phyloP scores from a whole-genome alignment of 2,329 filamentous ascomycete genomes.

The Cadophora gregata region DNA sequence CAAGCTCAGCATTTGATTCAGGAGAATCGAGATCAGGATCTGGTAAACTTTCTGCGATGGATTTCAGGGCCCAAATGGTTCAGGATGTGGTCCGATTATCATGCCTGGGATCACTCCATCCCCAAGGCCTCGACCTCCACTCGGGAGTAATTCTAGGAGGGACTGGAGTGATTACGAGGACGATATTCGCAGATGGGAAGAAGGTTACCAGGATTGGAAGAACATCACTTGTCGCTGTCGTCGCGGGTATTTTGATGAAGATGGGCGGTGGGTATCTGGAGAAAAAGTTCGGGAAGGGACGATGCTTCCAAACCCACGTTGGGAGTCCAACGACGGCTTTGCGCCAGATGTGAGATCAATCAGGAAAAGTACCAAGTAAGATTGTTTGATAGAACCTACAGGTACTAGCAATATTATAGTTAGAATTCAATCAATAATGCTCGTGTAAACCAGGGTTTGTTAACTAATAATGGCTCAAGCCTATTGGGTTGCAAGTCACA shows the following conservation, averaged over 20 bases:
- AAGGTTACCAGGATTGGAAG: neutral
- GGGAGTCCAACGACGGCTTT: neutral
- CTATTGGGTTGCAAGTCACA: no score
- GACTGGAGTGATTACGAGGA: neutral
- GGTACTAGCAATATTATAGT: neutral
- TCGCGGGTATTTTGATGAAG: neutral
- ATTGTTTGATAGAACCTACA: neutral
- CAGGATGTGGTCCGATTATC: neutral
- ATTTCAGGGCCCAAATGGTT: slow-evolving; percentile 1
- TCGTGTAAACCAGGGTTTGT: neutral
- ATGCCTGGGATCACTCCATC: neutral
- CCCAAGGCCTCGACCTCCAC: neutral
- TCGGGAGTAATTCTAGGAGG: neutral
- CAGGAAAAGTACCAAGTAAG: neutral
- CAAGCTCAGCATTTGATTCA: neutral
- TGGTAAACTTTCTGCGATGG: neutral
- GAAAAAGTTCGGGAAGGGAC: neutral
- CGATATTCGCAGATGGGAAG: neutral
- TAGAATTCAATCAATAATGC: neutral
- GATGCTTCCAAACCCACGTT: neutral
- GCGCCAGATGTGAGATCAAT: neutral
- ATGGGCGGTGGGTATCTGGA: slow-evolving; percentile 3
- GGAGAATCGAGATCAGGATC: neutral
- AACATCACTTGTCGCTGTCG: neutral
- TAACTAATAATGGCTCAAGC: neutral